Evolutionary conservation across 495 filamentous ascomycete genomes (phyloP), one percentile per base, ranked within the genome.

Genomic region (Penicillium lagena): DNA sequence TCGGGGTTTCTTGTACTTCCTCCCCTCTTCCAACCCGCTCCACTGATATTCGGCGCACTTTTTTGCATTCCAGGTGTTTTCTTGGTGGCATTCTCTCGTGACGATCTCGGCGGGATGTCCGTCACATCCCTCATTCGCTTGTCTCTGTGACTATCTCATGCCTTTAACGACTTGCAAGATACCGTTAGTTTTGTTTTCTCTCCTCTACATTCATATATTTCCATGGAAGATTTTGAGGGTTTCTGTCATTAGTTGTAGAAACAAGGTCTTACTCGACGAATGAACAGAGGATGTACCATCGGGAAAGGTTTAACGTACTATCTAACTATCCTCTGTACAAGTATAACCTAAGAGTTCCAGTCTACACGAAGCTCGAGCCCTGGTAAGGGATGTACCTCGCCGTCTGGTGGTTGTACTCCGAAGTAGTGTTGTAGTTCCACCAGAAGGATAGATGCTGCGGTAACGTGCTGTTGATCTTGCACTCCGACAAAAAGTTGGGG

Each of bases 391-490:
- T 22, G 22, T 22, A 22, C 4, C 22, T 22, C 22, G 22, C 22
- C 22, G 5, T 38, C 9, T 40, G 43, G 17, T 43, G 42, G 35
- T 53, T 45, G 8, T 43, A 17, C 15, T 42, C 34, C 10, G 49
- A 39, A 9, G 47, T 50, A 10, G 49, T 46, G 13, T 51, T 60
- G 40, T 52, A 54, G 14, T 54, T 57, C 57, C 57, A 60, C 45
- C 54, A 60, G 30, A 57, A 57, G n/a, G 46, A 45, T 13, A 60
- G 37, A 31, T 40, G 48, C 43, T 57, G 48, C 4, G 54, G 57
- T 14, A 50, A 50, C 7, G 40, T 41, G 7, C 35, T 34, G 6
- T 50, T 44, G 11, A 57, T 41, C 32, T 47, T 43, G 43, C 54
- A 60, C 28, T 43, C 43, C 0, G 35, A 27, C 1, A 37, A 31